These are phyloP conservation scores for Zanthoxylum bungeanum DNA, from an alignment of 345 rosid species.

Conservation along the genomic window DNA sequence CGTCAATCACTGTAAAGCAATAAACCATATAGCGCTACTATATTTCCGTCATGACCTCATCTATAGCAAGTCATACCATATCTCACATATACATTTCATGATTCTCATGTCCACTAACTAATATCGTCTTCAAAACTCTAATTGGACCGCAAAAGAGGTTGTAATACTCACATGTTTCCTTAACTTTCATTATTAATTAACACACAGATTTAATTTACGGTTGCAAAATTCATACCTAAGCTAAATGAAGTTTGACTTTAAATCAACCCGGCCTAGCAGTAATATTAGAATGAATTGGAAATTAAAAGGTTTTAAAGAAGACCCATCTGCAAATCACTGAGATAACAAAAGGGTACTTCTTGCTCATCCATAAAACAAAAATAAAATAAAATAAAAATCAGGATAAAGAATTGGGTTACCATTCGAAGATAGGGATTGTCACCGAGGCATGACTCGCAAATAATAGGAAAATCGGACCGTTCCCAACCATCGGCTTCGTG, in stretches of 20 bases:
- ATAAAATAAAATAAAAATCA: neutral
- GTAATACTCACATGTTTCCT: neutral
- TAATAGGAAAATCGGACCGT: conserved; percentile 86
- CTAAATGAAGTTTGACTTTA: neutral
- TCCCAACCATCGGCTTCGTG: conserved; percentile 96
- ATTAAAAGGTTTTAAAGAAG: too few relatives aligned
- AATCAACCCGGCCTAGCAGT: neutral
- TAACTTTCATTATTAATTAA: neutral
- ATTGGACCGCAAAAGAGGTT: too few relatives aligned
- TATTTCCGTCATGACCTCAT: neutral
- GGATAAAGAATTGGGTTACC: conserved; percentile 35
- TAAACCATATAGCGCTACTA: neutral
- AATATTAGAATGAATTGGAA: too few relatives aligned
- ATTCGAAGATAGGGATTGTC: conserved; percentile 93
- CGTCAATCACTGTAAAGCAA: neutral
- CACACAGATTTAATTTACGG: neutral
- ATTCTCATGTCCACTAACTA: neutral
- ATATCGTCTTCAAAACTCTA: neutral
- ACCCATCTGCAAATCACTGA: neutral
- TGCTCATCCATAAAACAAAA: neutral
- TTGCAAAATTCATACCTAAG: neutral
- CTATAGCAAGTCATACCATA: neutral
- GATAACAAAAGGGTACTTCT: neutral
- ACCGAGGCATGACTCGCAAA: conserved; percentile 97
- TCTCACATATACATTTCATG: too few relatives aligned